These are phyloP conservation scores for Mycena albidolilacea DNA, from an alignment of 768 basidiomycete species.

Conservation along the genomic window DNA sequence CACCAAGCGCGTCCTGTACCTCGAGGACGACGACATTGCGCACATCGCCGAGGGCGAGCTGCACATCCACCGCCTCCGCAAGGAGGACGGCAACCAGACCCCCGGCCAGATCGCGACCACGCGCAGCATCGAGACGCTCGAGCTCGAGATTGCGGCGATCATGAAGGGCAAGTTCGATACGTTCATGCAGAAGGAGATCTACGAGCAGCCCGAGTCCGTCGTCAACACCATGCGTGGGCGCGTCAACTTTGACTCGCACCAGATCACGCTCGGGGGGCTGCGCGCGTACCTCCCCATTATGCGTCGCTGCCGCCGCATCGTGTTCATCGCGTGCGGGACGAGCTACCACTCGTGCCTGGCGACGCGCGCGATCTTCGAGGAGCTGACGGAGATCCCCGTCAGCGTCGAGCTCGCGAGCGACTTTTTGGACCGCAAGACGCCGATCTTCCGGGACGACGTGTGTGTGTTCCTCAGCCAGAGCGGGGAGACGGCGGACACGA, in stretches of 20 bases:
- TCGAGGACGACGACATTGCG: slow-evolving; percentile 99
- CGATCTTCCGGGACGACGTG: slow-evolving; percentile 99
- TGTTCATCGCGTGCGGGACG: slow-evolving; percentile 99
- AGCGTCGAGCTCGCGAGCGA: slow-evolving; percentile 97
- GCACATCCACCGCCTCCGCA: slow-evolving; percentile 97
- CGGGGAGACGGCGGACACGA: slow-evolving; percentile 98
- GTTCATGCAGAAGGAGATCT: slow-evolving; percentile 99
- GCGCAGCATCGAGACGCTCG: slow-evolving; percentile 97
- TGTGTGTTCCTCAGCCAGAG: slow-evolving; percentile 97
- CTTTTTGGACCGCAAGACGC: slow-evolving; percentile 98
- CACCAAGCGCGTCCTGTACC: slow-evolving; percentile 98
- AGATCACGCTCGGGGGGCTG: slow-evolving; percentile 94
- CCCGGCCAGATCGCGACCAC: slow-evolving; percentile 78
- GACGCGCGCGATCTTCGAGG: slow-evolving; percentile 97
- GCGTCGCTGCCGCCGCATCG: slow-evolving; percentile 92
- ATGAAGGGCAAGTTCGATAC: slow-evolving; percentile 99
- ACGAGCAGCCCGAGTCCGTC: slow-evolving; percentile 98
- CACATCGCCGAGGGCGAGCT: slow-evolving; percentile 98
- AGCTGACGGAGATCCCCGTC: slow-evolving; percentile 98
- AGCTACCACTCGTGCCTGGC: slow-evolving; percentile 98
- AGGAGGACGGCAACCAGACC: slow-evolving; percentile 77
- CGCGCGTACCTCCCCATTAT: slow-evolving; percentile 97
- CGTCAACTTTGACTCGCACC: slow-evolving; percentile 95
- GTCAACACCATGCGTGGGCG: slow-evolving; percentile 99
- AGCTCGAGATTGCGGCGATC: slow-evolving; percentile 99